phyloP scores from a whole-genome alignment of 2,329 filamentous ascomycete genomes.

The Septoria petroselini region DNA sequence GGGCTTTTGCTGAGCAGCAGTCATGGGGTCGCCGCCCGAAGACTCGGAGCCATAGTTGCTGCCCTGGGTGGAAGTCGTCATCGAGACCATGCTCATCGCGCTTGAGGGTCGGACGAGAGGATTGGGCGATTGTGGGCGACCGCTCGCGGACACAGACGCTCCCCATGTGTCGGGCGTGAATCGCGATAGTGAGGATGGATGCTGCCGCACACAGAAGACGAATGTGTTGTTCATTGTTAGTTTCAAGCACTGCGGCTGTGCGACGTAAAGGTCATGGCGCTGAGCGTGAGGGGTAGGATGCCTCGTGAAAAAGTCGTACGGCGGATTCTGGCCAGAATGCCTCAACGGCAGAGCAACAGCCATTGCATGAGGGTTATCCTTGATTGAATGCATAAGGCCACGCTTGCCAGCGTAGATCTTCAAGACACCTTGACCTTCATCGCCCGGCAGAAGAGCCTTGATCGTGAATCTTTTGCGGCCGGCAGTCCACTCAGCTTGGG shows the following conservation, averaged over 20 bases:
- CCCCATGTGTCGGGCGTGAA: constrained; percentile 42
- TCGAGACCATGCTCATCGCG: constrained; percentile 60
- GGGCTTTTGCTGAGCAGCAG: constrained; percentile 64
- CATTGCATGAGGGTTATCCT: constrained; percentile 89
- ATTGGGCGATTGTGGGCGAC: constrained; percentile 51
- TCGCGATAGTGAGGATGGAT: constrained; percentile 63
- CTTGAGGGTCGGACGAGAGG: constrained; percentile 55
- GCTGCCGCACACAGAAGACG: constrained; percentile 92
- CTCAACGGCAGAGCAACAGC: constrained; percentile 86
- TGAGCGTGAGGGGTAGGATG: constrained; percentile 98
- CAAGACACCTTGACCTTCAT: constrained; percentile 82
- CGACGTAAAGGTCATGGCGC: constrained; percentile 92
- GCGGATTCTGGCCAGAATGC: constrained; percentile 87
- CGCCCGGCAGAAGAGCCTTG: constrained; percentile 85
- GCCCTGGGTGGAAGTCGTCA: constrained; percentile 50
- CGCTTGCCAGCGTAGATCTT: constrained; percentile 93
- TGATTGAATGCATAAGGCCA: constrained; percentile 95
- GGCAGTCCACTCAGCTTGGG: constrained; percentile 86
- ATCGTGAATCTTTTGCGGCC: constrained; percentile 88
- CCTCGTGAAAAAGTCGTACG: constrained; percentile 86
- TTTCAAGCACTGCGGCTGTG: constrained; percentile 86
- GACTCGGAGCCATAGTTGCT: constrained; percentile 54
- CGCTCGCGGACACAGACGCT: constrained; percentile 29
- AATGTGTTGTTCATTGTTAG: constrained; percentile 96
- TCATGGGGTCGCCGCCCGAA: constrained; percentile 53